A percentile compares a stretch with the other conserved stretches of the same genome.
phyloP scores from a whole-genome alignment of 2,329 filamentous ascomycete species.

The Verticillium albo-atrum region DNA sequence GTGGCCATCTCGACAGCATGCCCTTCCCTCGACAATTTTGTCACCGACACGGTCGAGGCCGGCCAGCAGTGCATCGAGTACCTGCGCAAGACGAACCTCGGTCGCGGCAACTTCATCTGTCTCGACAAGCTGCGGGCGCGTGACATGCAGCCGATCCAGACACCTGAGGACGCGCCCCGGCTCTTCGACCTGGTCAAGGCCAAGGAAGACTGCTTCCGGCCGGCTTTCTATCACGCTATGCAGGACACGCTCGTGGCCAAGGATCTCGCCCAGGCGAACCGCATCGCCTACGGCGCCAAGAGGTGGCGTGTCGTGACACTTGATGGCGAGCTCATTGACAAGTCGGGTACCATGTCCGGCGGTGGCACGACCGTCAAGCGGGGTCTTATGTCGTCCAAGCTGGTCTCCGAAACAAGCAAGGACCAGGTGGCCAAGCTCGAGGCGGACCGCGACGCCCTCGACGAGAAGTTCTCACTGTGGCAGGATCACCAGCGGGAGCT shows the following conservation, averaged over 20 bases:
- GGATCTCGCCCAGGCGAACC: slow-evolving; percentile 91
- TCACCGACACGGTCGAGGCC: slow-evolving; percentile 92
- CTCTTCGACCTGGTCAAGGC: slow-evolving; percentile 90
- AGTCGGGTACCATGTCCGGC: slow-evolving; percentile 97
- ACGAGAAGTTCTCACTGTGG: slow-evolving; percentile 77
- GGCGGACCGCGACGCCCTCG: slow-evolving; percentile 76
- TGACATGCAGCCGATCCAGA: slow-evolving; percentile 75
- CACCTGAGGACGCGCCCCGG: slow-evolving; percentile 86
- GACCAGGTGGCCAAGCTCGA: slow-evolving; percentile 89
- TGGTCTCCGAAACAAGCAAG: slow-evolving; percentile 79
- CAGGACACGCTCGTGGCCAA: slow-evolving; percentile 92
- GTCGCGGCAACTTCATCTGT: slow-evolving; percentile 94
- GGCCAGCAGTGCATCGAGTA: slow-evolving; percentile 99
- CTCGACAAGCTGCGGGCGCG: slow-evolving; percentile 79
- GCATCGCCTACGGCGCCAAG: slow-evolving; percentile 90
- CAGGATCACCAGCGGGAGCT: slow-evolving; percentile 80
- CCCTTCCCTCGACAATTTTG: slow-evolving; percentile 86
- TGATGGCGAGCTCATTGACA: slow-evolving; percentile 92
- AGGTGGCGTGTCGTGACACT: slow-evolving; percentile 96
- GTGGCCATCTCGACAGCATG: slow-evolving; percentile 98
- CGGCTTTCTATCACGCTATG: slow-evolving; percentile 92
- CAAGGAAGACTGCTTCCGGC: slow-evolving; percentile 80
- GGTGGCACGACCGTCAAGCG: slow-evolving; percentile 87
- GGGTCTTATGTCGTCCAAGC: slow-evolving; percentile 95
- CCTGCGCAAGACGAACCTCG: slow-evolving; percentile 93